Base-by-base conservation (phyloP, 148 eudicot species). In the Selenicereus undatus region DNA sequence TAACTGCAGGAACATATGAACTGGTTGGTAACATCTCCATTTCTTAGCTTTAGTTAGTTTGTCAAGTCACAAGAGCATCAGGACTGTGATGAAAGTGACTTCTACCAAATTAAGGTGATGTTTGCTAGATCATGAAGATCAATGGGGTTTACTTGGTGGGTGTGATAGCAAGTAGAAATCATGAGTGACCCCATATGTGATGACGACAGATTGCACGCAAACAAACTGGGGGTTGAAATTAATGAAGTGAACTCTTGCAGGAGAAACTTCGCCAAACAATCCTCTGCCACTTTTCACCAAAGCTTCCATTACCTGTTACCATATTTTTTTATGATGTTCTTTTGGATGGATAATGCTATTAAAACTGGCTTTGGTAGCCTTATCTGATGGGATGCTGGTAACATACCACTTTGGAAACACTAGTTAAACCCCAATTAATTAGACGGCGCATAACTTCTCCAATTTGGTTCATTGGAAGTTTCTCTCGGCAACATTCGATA, bases 121-220 rank as follows among this genome's bases (percentile, higher is more conserved):
- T 45, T 52, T 77, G 21, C 48, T 21, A 32, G 84, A 35, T 54
- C 80, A 39, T 27, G 76, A 43, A 43, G 66, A 39, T 69, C 14
- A 43, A 58, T 56, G 48, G 48, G 64, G 76, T 58, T 71, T 56
- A 27, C 17, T 76, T 54, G 76, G 80, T 82, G 30, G 68, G 69
- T n/a, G 26, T 66, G 32, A 66, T 26, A 77, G n/a, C 60, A 18
- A 42, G 62, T 26, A n/a, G 45, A 70, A 48, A 45, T 52, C 70
- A 11, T 76, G 76, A 45, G 24, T 82, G 70, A 60, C 70, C 52
- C 69, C 79, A 58, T 71, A 29, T 45, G 27, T 70, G 80, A 77
- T 3, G 17, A 43, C 27, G 84, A 82, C 79, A 81, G 35, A 51
- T 62, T 62, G 11, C 78, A 65, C 74, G 60, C 65, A 64, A 71